Percentiles rank a stretch among this genome's conserved stretches.
Conservation (phyloP, 192 early-diverging fungal genomes). For the Diversispora epigaea region DNA sequence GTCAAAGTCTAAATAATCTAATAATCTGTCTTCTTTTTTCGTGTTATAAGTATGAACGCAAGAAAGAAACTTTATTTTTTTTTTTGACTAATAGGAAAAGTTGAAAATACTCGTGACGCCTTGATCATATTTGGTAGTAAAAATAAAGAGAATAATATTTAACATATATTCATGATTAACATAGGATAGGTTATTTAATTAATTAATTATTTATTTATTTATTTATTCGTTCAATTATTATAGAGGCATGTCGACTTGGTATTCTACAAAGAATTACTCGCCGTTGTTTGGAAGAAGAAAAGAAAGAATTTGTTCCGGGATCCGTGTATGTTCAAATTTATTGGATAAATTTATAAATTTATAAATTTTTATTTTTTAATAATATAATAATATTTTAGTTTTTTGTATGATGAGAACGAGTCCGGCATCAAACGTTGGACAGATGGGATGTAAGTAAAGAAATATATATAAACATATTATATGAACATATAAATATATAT, state of each 20-base stretch:
- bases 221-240: background rate
- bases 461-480: background rate
- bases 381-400: background rate
- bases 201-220: background rate
- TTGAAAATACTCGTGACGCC: too few species aligned
- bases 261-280: slow-evolving; percentile 35
- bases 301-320: background rate
- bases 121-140: too few species aligned
- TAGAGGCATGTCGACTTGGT: slow-evolving; percentile 44
- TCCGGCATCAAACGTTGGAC: slow-evolving; percentile 46
- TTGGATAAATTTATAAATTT: background rate
- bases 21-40: too few species aligned
- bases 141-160: too few species aligned
- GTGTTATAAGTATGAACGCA: too few species aligned
- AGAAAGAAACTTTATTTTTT: too few species aligned
- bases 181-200: too few species aligned
- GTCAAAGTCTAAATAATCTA: too few species aligned
- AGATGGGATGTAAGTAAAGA: slow-evolving; percentile 34
- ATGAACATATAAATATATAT: background rate
- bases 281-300: slow-evolving; percentile 36
- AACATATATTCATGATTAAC: too few species aligned
- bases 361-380: background rate
- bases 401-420: slow-evolving; percentile 43
- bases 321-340: slow-evolving; percentile 1
- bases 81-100: too few species aligned